phyloP scores from a whole-genome alignment of 345 rosid species.

The Eucalyptus marginata region DNA sequence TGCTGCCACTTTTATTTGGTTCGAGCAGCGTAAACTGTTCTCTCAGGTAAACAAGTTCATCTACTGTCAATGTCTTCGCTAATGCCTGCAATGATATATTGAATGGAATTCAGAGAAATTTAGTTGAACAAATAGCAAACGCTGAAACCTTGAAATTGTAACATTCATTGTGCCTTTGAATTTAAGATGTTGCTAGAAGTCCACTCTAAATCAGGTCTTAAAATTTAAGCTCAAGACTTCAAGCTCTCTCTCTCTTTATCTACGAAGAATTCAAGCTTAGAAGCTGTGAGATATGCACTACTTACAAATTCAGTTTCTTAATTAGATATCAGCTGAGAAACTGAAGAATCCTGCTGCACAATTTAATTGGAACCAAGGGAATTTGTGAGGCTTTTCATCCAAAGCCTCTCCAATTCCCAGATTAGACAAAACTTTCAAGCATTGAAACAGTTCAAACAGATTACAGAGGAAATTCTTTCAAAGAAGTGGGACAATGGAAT shows the following conservation, averaged over 20 bases:
- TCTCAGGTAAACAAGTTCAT: conserved; percentile 56
- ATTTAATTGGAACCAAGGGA: neutral
- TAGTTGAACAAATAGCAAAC: neutral
- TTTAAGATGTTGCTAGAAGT: neutral
- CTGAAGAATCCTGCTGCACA: neutral
- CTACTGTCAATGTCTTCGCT: conserved; percentile 64
- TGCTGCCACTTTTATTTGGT: conserved; percentile 57
- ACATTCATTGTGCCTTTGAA: neutral
- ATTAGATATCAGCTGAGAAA: neutral
- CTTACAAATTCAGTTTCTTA: neutral
- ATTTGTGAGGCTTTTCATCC: neutral
- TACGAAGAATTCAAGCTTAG: neutral
- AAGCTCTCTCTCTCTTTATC: neutral
- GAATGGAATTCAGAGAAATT: neutral
- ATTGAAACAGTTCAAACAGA: neutral
- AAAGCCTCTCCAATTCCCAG: neutral
- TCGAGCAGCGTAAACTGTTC: conserved; percentile 66
- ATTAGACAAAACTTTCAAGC: neutral
- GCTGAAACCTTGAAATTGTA: neutral
- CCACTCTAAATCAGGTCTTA: neutral
- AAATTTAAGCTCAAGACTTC: neutral
- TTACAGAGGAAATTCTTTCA: neutral
- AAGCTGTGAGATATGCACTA: neutral
- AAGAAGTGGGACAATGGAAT: neutral
- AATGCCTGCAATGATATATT: conserved; percentile 43